phyloP scores from a whole-genome alignment of 169 alveolate genomes.

The Amoebophrya sp. region DNA sequence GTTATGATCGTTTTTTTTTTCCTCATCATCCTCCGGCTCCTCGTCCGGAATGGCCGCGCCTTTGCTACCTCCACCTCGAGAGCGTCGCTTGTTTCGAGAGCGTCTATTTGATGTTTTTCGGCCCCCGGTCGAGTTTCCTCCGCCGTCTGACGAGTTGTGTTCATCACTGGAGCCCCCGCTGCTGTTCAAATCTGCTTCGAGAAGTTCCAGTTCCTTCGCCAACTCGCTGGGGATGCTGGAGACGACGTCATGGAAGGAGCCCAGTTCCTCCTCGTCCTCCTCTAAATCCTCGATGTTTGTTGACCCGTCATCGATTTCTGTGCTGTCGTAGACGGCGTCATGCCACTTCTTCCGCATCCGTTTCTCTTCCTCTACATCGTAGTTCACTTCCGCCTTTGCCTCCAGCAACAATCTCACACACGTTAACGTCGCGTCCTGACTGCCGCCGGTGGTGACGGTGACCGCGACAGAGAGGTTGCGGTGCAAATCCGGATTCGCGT shows the following conservation, averaged over 20 bases:
- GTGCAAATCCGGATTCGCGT: background rate
- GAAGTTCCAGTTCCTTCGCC: too few species aligned
- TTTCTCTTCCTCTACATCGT: background rate
- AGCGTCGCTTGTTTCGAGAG: too few species aligned
- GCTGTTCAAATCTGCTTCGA: too few species aligned
- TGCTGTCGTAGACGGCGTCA: background rate
- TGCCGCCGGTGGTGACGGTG: background rate
- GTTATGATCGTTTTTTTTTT: too few species aligned
- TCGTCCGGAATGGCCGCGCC: background rate
- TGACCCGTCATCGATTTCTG: too few species aligned
- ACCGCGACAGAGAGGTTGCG: background rate
- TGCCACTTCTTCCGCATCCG: background rate
- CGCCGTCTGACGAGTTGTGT: too few species aligned
- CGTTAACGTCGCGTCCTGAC: background rate
- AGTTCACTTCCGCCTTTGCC: background rate
- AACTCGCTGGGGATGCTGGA: background rate
- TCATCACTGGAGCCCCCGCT: too few species aligned
- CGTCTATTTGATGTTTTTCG: too few species aligned
- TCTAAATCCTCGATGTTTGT: background rate
- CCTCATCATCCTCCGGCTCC: background rate
- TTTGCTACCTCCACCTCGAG: background rate
- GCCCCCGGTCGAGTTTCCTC: too few species aligned
- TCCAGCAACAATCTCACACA: background rate
- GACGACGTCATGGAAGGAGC: background rate
- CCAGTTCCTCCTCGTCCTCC: background rate